Base-by-base conservation (phyloP, 805 yeast species). In the Kuraishia capsulata region DNA sequence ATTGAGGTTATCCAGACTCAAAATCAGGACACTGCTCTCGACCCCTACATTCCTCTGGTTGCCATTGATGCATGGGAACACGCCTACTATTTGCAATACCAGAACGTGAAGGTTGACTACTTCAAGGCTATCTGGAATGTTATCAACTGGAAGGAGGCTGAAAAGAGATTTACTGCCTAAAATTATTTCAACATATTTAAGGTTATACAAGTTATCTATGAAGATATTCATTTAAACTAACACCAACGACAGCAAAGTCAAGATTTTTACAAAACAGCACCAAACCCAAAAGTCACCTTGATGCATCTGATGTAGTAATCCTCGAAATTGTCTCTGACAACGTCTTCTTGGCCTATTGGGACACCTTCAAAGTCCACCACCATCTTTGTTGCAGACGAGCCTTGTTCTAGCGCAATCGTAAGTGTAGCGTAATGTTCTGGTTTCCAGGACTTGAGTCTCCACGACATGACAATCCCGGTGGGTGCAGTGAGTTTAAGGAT, bases 1-100 rank as follows among this genome's bases (percentile, higher is more conserved):
- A 59, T 87, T 50, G 94, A 84, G 47, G 81, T 87, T 40, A 81
- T 85, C 40, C 83, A 84, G 59, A 82, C 85, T 49, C 68, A 76
- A 49, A 87, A 87, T 71, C 96, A 87, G 65, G 96, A 87, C 63
- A 83, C 92, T 14, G 87, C 83, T 30, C 67, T 78, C 36, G 84
- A 85, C 36, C 58, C 74, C 8, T 70, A 76, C 58, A 66, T 73
- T 35, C 95, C 96, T 33, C 64, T 88, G 52, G 72, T 88, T 40
- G 96, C 95, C 39, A 83, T 87, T 56, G 96, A 87, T 53, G 95
- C 95, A 43, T 87, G 96, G 96, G 96, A 87, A 65, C 96, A 87
- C 57, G 96, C 96, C 39, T 87, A 87, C 72, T 87, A 87, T 73
- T 71, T 88, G 63, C 96, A 87, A 64, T 87, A 87, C 71, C 81